Evolutionary conservation across 2,329 filamentous ascomycete species (phyloP), one percentile per base, ranked within the genome.

Genomic region (Apiospora hydei): DNA sequence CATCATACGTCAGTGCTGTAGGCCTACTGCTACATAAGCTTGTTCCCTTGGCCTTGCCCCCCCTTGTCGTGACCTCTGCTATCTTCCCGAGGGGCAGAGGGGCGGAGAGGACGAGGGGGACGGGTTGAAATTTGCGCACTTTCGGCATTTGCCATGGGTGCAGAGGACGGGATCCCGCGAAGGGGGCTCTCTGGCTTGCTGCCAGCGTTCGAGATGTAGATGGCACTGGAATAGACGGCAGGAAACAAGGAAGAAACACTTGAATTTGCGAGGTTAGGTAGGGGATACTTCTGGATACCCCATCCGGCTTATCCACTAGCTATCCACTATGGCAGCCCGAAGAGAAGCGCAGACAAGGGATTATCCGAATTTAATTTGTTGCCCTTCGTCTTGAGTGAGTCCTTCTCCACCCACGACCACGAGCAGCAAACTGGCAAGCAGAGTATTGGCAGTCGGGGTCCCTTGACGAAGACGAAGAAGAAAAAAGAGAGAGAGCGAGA

Each of bases 291-390:
- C 53, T 30, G 53, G 53, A 61, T 21, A 21, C 53, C 53, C 53
- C 53, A 64, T 64, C 57, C 34, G 57, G n/a, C 18, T 41, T 64
- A 64, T 14, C 57, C 57, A 64, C 57, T 41, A 21, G 34, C 57
- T 64, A 64, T 64, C 57, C 57, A 64, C 57, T 64, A 64, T 64
- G 57, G 57, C 57, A 64, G 57, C 57, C 57, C 57, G 34, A 64
- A 64, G 57, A 64, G 57, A n/a, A 64, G 34, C 34, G 57, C 57
- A 64, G 57, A 41, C 57, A 64, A 64, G 57, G 57, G 57, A 64
- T 64, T 64, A n/a, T 38, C 34, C 57, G 57, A 41, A 64, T 64
- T 64, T 64, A 64, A 64, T 64, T 64, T 64, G 57, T 64, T 64
- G 57, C 57, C 57, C 57, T 64, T 64, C 57, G 57, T 41, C 53